These are phyloP conservation scores for Phycomyces blakesleeanus DNA, from an alignment of 192 early-diverging fungal species.

Conservation along the genomic window DNA sequence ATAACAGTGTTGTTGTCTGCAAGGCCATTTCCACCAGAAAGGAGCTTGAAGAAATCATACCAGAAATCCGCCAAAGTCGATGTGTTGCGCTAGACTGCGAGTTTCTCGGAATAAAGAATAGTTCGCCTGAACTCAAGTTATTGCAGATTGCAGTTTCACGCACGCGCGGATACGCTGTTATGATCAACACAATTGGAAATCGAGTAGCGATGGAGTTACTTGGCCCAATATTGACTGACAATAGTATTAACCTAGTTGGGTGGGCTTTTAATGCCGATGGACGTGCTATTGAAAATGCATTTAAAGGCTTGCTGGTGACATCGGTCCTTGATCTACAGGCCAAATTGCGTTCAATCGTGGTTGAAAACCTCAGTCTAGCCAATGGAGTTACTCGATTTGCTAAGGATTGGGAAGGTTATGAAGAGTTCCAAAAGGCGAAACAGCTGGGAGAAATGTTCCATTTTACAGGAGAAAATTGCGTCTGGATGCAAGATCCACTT, in stretches of 20 bases:
- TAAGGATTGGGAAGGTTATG: slow-evolving; percentile 20
- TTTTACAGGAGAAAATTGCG: slow-evolving; percentile 11
- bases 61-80: not conserved
- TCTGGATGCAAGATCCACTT: slow-evolving; percentile 27
- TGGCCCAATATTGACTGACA: not conserved
- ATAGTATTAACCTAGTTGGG: slow-evolving; percentile 3
- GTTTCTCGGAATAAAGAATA: slow-evolving; percentile 24
- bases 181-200: slow-evolving; percentile 11
- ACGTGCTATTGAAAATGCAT: slow-evolving; percentile 17
- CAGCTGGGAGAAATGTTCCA: not conserved
- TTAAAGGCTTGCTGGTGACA: slow-evolving; percentile 8
- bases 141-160: slow-evolving; percentile 28
- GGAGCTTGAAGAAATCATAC: slow-evolving; percentile 16
- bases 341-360: slow-evolving; percentile 7
- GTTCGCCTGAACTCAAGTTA: slow-evolving; percentile 20
- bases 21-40: slow-evolving; percentile 14
- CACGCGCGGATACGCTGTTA: slow-evolving; percentile 20
- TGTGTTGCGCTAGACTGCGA: slow-evolving; percentile 32
- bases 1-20: not conserved
- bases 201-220: not conserved
- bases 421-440: slow-evolving; percentile 29
- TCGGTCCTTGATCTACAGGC: slow-evolving; percentile 32
- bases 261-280: slow-evolving; percentile 34
- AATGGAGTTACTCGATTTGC: slow-evolving; percentile 22
- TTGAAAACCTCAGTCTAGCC: slow-evolving; percentile 14